Base-by-base conservation (phyloP, 1,139 yeast species). In the Oligophagozyma castellii region DNA sequence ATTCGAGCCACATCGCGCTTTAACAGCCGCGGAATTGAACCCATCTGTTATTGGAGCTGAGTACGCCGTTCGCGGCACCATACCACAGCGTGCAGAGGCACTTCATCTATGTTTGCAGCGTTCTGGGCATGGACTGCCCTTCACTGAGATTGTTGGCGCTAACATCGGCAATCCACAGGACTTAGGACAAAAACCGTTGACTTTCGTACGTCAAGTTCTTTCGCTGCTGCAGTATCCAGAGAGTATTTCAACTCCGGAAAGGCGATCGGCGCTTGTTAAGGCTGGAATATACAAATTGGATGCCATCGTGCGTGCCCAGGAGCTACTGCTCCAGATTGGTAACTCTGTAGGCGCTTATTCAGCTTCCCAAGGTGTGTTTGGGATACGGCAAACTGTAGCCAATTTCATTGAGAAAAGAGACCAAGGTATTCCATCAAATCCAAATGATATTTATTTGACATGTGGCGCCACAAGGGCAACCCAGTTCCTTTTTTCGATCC, bases 161-260 rank as follows among this genome's bases (percentile, higher is more conserved):
- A 89, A 86, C 53, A 89, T 89, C 38, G 98, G 98, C 23, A 89
- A 89, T 53, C 98, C 98, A 2, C 98, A 89, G 55, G 95, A 84
- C 51, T 65, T 89, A 47, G 89, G 80, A 45, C 98, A 89, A 56
- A 68, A 74, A 45, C 98, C 98, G 2, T 64, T 89, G 47, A 80
- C 95, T 7, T 89, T 92, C 64, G 83, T 81, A 56, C 69, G 98
- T 46, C 93, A 86, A 52, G 94, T 84, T 4, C 61, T 86, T 35
- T 70, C 95, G 1, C 58, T 86, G 26, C 59, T 86, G 44, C 95
- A 89, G 56, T 77, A 81, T 50, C 96, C 96, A 0, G 67, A 65
- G 16, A 56, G 86, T 33, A 47, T 84, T 28, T 30, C 34, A 7
- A 10, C 8, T 18, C 8, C 20, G 8, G 20, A 18, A 10, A 7